Conservation (phyloP, 345 rosid species). For the Cardamine chenopodiifolia region DNA sequence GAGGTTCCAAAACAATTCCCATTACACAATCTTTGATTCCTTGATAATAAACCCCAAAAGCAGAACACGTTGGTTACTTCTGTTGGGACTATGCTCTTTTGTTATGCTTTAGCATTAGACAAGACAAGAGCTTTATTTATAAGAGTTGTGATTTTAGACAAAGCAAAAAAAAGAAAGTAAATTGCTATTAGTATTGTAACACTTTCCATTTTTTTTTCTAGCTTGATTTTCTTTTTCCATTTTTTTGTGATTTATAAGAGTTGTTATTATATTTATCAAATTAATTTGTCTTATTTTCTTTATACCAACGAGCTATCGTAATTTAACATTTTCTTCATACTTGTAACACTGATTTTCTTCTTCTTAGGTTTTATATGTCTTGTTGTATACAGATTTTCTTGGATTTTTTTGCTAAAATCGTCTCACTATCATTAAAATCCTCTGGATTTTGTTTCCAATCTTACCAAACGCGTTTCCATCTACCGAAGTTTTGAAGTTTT, state of each 20-base stretch:
- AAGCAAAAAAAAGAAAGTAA: too few relatives aligned
- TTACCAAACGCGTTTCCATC: neutral
- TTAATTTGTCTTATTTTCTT: too few relatives aligned
- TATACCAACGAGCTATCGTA: too few relatives aligned
- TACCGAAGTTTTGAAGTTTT: neutral
- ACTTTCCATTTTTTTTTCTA: neutral
- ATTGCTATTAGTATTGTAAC: too few relatives aligned
- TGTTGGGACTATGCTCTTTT: neutral
- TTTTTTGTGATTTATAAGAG: too few relatives aligned
- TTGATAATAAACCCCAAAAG: too few relatives aligned
- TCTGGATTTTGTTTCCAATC: neutral
- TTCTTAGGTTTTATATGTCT: too few relatives aligned
- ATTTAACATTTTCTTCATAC: too few relatives aligned
- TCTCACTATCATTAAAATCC: neutral
- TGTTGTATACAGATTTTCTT: neutral
- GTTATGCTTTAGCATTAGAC: neutral
- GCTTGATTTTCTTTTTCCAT: too few relatives aligned
- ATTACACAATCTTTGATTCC: neutral
- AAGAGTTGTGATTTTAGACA: neutral
- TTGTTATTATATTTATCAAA: too few relatives aligned
- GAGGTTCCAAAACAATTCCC: conserved; percentile 64
- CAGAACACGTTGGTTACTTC: neutral
- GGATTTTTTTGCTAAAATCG: neutral
- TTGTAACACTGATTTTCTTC: too few relatives aligned
- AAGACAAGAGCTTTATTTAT: neutral